Evolutionary conservation across 164 flowering plant genomes (phyloP).

Genomic region (Sextonia rubra): DNA sequence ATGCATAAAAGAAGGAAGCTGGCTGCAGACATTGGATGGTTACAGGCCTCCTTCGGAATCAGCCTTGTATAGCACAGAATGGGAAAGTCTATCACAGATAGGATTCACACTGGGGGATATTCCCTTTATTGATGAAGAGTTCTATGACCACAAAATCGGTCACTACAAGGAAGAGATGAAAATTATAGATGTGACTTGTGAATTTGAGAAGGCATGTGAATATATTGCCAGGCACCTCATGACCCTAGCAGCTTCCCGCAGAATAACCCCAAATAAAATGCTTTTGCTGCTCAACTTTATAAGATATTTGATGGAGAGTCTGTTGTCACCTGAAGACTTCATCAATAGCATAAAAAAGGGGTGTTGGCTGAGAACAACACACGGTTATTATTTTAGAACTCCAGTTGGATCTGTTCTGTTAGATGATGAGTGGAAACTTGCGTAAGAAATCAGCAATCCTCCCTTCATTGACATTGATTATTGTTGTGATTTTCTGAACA

Average conservation of each 20-base stretch:
- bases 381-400: constrained; percentile 30
- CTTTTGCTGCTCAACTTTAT: too few species aligned
- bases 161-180: too few species aligned
- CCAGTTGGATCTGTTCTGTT: constrained; percentile 46
- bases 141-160: too few species aligned
- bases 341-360: too few species aligned
- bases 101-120: constrained; percentile 60
- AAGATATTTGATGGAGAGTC: too few species aligned
- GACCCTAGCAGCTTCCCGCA: constrained; percentile 36
- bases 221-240: constrained; percentile 56
- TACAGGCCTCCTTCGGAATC: constrained; percentile 58
- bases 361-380: too few species aligned
- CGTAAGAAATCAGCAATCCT: constrained; percentile 38
- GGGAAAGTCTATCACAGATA: constrained; percentile 42
- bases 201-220: constrained; percentile 42
- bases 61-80: constrained; percentile 31
- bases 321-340: too few species aligned
- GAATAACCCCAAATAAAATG: too few species aligned
- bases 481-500: constrained; percentile 48
- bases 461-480: constrained; percentile 45
- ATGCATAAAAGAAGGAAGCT: too few species aligned
- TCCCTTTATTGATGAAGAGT: constrained; percentile 49
- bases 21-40: too few species aligned
- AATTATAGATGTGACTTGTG: constrained; percentile 57
- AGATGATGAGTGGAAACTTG: constrained; percentile 40